Conservation (phyloP, 1,284 basidiomycete genomes). For the Leccinum ponderosum region DNA sequence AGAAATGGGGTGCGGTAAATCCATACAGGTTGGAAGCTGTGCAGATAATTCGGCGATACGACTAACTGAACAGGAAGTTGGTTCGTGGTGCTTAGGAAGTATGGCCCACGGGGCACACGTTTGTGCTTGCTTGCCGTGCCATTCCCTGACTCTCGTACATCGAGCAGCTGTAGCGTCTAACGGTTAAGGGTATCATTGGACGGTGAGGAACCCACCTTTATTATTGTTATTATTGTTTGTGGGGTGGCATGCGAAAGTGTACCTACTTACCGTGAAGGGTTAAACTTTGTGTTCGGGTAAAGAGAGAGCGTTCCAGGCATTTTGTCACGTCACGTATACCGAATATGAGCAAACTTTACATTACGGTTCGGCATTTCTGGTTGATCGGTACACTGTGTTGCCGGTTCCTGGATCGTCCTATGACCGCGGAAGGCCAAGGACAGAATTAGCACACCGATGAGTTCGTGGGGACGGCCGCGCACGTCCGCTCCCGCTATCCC, state of each 20-base stretch:
- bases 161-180: not conserved
- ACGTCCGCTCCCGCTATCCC: not conserved
- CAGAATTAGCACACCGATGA: slow-evolving; percentile 8
- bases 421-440: slow-evolving; percentile 25
- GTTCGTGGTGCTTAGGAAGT: not conserved
- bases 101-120: slow-evolving; percentile 9
- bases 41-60: slow-evolving; percentile 26
- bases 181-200: not conserved
- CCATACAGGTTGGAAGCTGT: slow-evolving; percentile 10
- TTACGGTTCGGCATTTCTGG: slow-evolving; percentile 19
- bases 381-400: slow-evolving; percentile 17
- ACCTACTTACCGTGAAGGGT: slow-evolving; percentile 4
- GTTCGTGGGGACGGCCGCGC: not conserved
- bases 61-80: slow-evolving; percentile 8
- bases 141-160: slow-evolving; percentile 3
- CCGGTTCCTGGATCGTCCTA: slow-evolving; percentile 34
- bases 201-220: not conserved
- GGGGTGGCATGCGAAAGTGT: slow-evolving; percentile 5
- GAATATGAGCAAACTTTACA: slow-evolving; percentile 21
- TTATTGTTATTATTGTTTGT: not conserved
- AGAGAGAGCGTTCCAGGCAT: not conserved
- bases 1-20: slow-evolving; percentile 19
- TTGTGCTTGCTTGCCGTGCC: not conserved
- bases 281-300: slow-evolving; percentile 7
- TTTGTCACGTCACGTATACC: slow-evolving; percentile 21